Evolutionary conservation across 768 basidiomycete genomes (phyloP).

Genomic region (Clathrus columnatus): DNA sequence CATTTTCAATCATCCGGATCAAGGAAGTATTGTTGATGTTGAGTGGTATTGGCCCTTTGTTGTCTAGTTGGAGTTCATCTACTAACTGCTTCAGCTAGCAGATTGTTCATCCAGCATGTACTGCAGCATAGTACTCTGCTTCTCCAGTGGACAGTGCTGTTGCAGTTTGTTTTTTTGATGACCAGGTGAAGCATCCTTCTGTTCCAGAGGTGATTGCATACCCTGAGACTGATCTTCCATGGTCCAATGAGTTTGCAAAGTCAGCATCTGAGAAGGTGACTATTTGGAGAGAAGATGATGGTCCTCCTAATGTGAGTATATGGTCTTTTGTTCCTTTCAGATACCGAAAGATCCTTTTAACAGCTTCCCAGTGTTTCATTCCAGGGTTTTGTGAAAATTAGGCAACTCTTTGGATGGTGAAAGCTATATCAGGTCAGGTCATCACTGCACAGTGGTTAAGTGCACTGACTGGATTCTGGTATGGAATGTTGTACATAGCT

Average conservation of each 20-base stretch:
- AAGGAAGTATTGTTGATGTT: not conserved
- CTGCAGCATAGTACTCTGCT: not conserved
- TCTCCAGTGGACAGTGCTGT: not conserved
- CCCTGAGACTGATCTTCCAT: not conserved
- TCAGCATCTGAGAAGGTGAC: not conserved
- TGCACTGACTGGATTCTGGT: conserved; percentile 12
- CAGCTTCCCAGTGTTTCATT: conserved; percentile 9
- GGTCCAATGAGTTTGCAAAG: not conserved
- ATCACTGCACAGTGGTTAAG: conserved; percentile 17
- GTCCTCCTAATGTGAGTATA: not conserved
- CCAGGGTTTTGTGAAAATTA: conserved; percentile 11
- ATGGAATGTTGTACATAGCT: not conserved
- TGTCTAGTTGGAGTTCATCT: not conserved
- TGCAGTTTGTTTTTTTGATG: conserved; percentile 2
- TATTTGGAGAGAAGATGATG: not conserved
- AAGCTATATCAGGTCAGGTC: conserved; percentile 20
- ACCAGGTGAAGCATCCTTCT: not conserved
- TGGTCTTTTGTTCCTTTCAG: not conserved
- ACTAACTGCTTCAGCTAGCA: not conserved
- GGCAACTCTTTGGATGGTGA: conserved; percentile 10
- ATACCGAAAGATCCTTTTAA: conserved; percentile 10
- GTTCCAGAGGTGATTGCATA: not conserved
- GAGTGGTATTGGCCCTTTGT: not conserved
- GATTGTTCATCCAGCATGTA: not conserved
- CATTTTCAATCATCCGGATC: conserved; percentile 18